Evolutionary conservation across 805 yeast species (phyloP).

Genomic region (Debaryomyces prosopidis): DNA sequence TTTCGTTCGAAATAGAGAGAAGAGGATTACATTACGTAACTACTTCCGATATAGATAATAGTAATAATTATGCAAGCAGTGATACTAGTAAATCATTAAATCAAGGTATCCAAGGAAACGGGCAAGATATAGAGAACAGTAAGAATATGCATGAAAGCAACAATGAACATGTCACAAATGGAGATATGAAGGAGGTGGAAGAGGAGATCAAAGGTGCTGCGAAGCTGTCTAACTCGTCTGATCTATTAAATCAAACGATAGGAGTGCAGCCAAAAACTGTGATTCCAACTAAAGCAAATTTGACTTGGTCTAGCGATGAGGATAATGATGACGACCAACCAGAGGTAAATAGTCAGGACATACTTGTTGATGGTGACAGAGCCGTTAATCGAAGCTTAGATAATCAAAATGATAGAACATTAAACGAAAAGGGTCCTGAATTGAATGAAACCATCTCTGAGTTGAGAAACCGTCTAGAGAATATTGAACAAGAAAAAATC

Average conservation of each 20-base stretch:
- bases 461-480: slow-evolving; percentile 16
- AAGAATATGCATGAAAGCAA: not conserved
- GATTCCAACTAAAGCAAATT: slow-evolving; percentile 79
- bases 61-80: not conserved
- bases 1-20: slow-evolving; percentile 81
- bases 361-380: slow-evolving; percentile 6
- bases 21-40: slow-evolving; percentile 51
- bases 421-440: slow-evolving; percentile 28
- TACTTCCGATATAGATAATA: not conserved
- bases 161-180: not conserved
- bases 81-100: not conserved
- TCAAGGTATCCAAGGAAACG: not conserved
- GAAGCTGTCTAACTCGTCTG: slow-evolving; percentile 5
- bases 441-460: slow-evolving; percentile 47
- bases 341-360: slow-evolving; percentile 4
- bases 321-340: slow-evolving; percentile 42
- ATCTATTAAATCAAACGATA: slow-evolving; percentile 20
- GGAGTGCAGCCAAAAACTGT: slow-evolving; percentile 66
- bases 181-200: not conserved
- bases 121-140: not conserved
- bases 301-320: slow-evolving; percentile 89
- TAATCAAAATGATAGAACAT: not conserved
- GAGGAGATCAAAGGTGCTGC: slow-evolving; percentile 3
- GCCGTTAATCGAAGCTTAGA: not conserved
- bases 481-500: slow-evolving; percentile 14